Evolutionary conservation across 2,329 filamentous ascomycete genomes (phyloP), one percentile per base, ranked within the genome.

Genomic region (Cercospora nicotianae): DNA sequence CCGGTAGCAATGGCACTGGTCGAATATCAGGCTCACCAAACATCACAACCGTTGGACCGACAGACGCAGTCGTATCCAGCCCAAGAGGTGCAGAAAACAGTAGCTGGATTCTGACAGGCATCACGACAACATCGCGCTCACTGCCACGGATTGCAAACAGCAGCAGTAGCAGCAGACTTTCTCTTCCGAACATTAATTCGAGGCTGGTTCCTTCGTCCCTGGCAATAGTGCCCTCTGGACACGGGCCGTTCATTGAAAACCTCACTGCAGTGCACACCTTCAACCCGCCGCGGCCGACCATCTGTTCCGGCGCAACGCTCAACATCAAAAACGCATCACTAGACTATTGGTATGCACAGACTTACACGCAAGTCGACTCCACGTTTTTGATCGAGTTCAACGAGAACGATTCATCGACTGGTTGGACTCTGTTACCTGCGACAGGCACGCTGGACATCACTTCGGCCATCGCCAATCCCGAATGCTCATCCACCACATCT

Each of bases 271-370:
- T 51, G 36, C 39, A 30, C 5, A 28, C 65, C 36, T 64, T 63
- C 16, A 30, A 66, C 30, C 68, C 58, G 28, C 66, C 66, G 13
- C 59, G 36, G 12, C 64, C 60, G n/a, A 64, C 59, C 6, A 64
- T 59, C 26, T 78, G 77, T 63, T 70, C 70, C 57, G 77, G 75
- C 3, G 72, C 73, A 9, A 79, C 77, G 0, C 68, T 80, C 33
- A 79, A 80, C 68, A 75, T 79, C 6, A 69, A 75, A 5, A 59
- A 72, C 23, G 78, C 77, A 9, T 74, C 73, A 9, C 69, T 80
- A 60, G 76, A 79, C 33, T 80, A 76, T 70, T 79, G 77, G 77
- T 78, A 76, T 58, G 68, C 73, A 4, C 63, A 72, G 45, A 77
- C 77, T 2, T 75, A 76, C 51, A 76, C 74, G 5, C 75, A 78